phyloP scores from a whole-genome alignment of 2,329 filamentous ascomycete species.

The Colletotrichum higginsianum region DNA sequence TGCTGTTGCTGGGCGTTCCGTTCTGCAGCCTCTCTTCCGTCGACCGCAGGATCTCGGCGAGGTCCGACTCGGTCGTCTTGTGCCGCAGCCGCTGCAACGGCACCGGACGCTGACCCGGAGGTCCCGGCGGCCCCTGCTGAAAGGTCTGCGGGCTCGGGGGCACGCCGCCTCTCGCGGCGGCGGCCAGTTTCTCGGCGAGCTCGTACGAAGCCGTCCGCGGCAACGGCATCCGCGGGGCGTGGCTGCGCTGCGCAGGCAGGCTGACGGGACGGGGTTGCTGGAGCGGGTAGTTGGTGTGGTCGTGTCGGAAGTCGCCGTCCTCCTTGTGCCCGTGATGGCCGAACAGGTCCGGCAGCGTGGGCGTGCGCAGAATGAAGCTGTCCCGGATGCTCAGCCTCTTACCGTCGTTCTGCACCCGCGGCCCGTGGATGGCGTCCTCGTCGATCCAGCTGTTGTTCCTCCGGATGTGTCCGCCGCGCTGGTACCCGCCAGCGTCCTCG shows the following conservation, averaged over 20 bases:
- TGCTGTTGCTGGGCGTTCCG: slow-evolving; percentile 52
- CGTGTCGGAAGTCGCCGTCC: slow-evolving; percentile 30
- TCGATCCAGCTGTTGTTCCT: slow-evolving; percentile 61
- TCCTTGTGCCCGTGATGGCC: slow-evolving; percentile 40
- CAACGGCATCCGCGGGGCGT: slow-evolving; percentile 34
- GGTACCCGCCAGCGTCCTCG: background rate
- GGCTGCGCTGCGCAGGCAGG: slow-evolving; percentile 10
- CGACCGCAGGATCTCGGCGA: slow-evolving; percentile 66
- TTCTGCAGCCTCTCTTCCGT: slow-evolving; percentile 67
- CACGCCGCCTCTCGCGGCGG: slow-evolving; percentile 41
- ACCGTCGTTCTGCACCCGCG: slow-evolving; percentile 54
- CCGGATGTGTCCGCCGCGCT: slow-evolving; percentile 13
- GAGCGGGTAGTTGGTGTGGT: slow-evolving; percentile 30
- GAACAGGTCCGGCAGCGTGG: slow-evolving; percentile 55
- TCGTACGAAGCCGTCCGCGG: slow-evolving; percentile 41
- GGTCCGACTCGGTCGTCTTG: slow-evolving; percentile 61
- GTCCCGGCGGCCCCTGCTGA: slow-evolving; percentile 30
- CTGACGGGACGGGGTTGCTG: slow-evolving; percentile 34
- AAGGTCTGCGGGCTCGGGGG: slow-evolving; percentile 10
- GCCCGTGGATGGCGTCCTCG: slow-evolving; percentile 66
- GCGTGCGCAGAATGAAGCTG: slow-evolving; percentile 49
- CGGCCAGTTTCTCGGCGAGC: slow-evolving; percentile 40
- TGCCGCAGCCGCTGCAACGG: slow-evolving; percentile 45
- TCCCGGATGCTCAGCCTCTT: slow-evolving; percentile 51
- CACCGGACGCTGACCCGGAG: slow-evolving; percentile 36